phyloP scores from a whole-genome alignment of 73 alveolate species.

The Symbiodinium natans region DNA sequence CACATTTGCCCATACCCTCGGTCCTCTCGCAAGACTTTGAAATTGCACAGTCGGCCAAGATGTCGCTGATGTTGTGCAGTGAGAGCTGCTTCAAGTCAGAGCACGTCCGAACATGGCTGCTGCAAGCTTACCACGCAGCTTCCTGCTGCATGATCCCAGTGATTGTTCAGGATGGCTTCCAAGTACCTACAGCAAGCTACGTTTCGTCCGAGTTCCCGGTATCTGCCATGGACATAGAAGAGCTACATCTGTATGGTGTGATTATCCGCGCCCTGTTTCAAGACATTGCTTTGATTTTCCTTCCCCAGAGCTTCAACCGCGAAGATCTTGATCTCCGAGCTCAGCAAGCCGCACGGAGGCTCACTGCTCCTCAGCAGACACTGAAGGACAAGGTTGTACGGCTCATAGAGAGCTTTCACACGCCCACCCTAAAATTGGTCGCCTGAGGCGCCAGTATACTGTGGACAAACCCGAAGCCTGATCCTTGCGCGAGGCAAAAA shows the following conservation, averaged over 20 bases:
- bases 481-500: too few species aligned
- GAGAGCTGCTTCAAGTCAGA: not conserved
- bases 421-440: not conserved
- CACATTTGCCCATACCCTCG: not conserved
- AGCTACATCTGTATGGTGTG: not conserved
- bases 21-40: not conserved
- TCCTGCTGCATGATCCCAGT: not conserved
- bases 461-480: too few species aligned
- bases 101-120: not conserved
- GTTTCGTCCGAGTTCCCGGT: not conserved
- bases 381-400: not conserved
- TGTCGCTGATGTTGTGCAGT: constrained; percentile 15
- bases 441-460: too few species aligned
- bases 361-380: too few species aligned
- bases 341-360: too few species aligned
- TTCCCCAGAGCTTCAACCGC: too few species aligned
- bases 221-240: not conserved
- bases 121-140: not conserved
- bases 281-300: not conserved
- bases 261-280: not conserved
- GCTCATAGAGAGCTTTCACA: not conserved
- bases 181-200: not conserved
- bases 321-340: not conserved
- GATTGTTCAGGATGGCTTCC: not conserved
- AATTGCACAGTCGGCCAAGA: not conserved